These are phyloP conservation scores for Solanum medicagineum DNA, from an alignment of 257 asterid genomes.

Conservation along the genomic window DNA sequence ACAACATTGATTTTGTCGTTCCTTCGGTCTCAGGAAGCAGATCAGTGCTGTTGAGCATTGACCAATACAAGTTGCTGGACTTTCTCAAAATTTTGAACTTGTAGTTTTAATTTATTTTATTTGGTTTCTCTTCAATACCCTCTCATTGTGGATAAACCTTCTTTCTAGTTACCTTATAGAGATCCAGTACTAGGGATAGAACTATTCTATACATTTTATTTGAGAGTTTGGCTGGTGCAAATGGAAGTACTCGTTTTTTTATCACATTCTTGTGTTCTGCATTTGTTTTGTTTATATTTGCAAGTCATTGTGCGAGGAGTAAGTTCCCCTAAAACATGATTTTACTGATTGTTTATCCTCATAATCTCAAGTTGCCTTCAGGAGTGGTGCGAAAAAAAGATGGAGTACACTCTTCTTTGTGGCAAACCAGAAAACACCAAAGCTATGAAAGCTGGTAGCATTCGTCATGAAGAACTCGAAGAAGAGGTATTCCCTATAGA, in stretches of 20 bases:
- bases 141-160: background rate
- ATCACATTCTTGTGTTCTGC: background rate
- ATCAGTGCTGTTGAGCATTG: background rate
- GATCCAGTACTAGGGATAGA: background rate
- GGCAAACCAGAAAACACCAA: slow-evolving; percentile 48
- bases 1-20: background rate
- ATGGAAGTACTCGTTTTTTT: background rate
- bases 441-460: slow-evolving; percentile 85
- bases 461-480: slow-evolving; percentile 71
- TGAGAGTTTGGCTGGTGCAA: background rate
- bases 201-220: background rate
- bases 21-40: background rate
- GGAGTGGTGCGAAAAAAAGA: slow-evolving; percentile 98
- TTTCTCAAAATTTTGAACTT: background rate
- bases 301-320: background rate
- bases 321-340: background rate
- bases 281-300: background rate
- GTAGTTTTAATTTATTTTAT: background rate
- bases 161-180: background rate
- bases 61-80: background rate
- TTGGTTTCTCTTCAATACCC: background rate
- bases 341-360: background rate
- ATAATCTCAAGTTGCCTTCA: slow-evolving; percentile 1
- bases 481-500: slow-evolving; percentile 46
- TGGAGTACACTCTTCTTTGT: slow-evolving; percentile 38